Conservation (phyloP, 169 alveolate genomes). For the Prorocentrum cordatum region DNA sequence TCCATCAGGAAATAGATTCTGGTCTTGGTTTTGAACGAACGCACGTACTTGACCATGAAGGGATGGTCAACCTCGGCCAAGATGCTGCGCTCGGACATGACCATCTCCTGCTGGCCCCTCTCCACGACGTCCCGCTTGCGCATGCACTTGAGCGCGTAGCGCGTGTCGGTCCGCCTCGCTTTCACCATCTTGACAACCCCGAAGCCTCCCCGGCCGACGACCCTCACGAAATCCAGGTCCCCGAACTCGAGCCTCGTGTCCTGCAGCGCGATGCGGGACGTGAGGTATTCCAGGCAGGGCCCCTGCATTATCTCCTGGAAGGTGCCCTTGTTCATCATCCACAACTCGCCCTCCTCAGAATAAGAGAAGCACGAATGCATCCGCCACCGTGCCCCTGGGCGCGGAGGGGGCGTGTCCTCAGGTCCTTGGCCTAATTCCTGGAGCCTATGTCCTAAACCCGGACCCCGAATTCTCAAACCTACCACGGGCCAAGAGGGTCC, state of each 20-base stretch:
- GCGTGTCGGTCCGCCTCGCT: background rate
- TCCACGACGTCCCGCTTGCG: constrained; percentile 45
- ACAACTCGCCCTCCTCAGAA: constrained; percentile 40
- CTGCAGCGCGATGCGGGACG: constrained; percentile 27
- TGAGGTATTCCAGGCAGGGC: constrained; percentile 48
- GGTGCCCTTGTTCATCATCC: constrained; percentile 47
- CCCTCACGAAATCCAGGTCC: constrained; percentile 42
- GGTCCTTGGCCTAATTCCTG: too few species aligned
- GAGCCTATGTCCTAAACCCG: too few species aligned
- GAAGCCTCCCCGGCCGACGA: constrained; percentile 54
- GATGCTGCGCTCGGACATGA: constrained; percentile 33
- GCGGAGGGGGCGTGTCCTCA: too few species aligned
- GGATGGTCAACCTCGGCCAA: constrained; percentile 62
- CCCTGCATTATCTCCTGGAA: constrained; percentile 55
- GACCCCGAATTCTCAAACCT: too few species aligned
- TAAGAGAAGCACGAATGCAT: too few species aligned
- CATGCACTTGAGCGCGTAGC: constrained; percentile 46
- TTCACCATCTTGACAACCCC: constrained; percentile 50
- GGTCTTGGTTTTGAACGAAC: constrained; percentile 16
- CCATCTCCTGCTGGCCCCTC: constrained; percentile 2
- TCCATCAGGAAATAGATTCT: constrained; percentile 46
- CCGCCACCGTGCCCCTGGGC: too few species aligned
- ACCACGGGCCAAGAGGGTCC: too few species aligned
- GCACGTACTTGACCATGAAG: constrained; percentile 33
- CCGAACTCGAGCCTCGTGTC: constrained; percentile 21